Evolutionary conservation across 2,329 filamentous ascomycete species (phyloP), one percentile per base, ranked within the genome.

Genomic region (Exophiala lecanii-corni): DNA sequence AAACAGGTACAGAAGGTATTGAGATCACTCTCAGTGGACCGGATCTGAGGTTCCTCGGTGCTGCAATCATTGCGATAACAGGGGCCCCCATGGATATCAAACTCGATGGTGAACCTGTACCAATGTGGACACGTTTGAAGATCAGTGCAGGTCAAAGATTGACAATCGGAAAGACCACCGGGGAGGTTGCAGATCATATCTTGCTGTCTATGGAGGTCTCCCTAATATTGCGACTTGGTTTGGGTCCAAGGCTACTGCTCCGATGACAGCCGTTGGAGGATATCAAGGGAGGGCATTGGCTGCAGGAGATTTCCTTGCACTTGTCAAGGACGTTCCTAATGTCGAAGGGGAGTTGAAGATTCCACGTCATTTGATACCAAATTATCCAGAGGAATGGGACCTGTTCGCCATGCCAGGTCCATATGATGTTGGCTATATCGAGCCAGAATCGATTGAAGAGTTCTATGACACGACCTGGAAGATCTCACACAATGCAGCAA

Each of bases 21-120:
- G 79, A 84, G 51, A 76, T 81, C 18, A 82, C 79, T 0, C 53
- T 81, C 12, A 72, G 67, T 10, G 79, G 79, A 0, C 79, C 79
- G 0, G 76, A 79, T 21, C 57, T 83, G 15, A 63, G 64, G 0
- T 82, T 82, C 51, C 58, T 76, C 3, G 68, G 67, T 2, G 62
- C 71, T 10, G 78, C 77, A 1, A 61, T 79, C 1, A 65, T 82
- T 5, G 69, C 79, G 2, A 51, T 82, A 9, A 77, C 75, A 31
- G 79, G 79, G 34, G 74, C 78, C 2, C 60, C 68, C 0, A 72
- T 79, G 55, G 67, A 73, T 5, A 68, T 69, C 1, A 68, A 61
- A 2, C 57, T 82, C 1, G 75, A 82, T 46, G 72, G 68, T 2
- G 54, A 59, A 1, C 47, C 61, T 0, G 62, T 74, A 15, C 67